Evolutionary conservation across 345 rosid genomes (phyloP), one percentile per base, ranked within the genome.

Genomic region (Sonneratia caseolaris): DNA sequence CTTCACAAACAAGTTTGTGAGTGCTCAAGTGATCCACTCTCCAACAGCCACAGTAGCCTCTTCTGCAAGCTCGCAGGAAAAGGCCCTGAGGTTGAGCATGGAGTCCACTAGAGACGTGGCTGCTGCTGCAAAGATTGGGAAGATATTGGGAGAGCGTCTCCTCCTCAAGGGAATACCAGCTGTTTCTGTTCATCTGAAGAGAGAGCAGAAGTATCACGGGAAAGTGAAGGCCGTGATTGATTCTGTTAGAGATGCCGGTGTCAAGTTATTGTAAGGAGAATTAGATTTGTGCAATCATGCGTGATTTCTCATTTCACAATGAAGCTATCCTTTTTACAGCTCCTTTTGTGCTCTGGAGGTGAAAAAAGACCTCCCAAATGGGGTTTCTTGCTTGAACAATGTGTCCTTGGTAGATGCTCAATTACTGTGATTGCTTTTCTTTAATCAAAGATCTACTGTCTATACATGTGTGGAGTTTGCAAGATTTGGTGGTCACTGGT

Each of bases 221-320:
- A 92, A 95, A 78, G 87, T 92, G n/a, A 91, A 88, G 71, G 97
- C 93, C 38, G 91, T 92, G 12, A 72, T 91, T 53, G 93, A 91
- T 82, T 91, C 93, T 35, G 73, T 92, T 27, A 84, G 87, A 74
- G 89, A 85, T 71, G 84, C 81, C 56, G 96, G 93, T 7, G 81
- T 92, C 71, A 90, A 89, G 72, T 81, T 90, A 70, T 77, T 92
- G 35, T 89, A 62, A 73, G 35, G 42, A 37, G 35, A 37, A 15
- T 66, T 57, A 57, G 64, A 57, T 22, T 22, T 19, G 22, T 21
- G 22, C 16, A 21, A 55, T 55, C 61, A 19, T 2, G 22, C 22
- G 22, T 21, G 19, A 55, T 55, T 21, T 55, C 61, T n/a, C 22
- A 21, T 19, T 55, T 19, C 55, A 49, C 1, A 12, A 19, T 49